Percentiles rank a stretch among this genome's conserved stretches.
Conservation (phyloP, 2,329 filamentous ascomycete genomes). For the Alternaria rosae region DNA sequence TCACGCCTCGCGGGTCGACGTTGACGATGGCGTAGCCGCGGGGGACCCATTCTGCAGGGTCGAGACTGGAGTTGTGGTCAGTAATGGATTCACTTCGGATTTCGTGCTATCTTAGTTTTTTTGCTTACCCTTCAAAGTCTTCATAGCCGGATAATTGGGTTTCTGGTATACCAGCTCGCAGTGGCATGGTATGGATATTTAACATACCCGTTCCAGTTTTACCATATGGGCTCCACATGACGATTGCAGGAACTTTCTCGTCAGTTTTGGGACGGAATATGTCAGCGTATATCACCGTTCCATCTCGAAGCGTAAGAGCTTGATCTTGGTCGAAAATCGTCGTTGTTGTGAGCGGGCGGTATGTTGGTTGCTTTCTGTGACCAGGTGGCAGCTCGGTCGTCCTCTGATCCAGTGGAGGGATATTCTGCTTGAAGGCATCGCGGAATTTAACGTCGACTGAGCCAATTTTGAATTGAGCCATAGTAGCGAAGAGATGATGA, state of each 20-base stretch:
- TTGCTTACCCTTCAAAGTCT: constrained; percentile 47
- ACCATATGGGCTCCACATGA: constrained; percentile 55
- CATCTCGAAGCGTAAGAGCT: constrained; percentile 6
- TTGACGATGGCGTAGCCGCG: constrained; percentile 44
- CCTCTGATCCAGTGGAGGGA: not conserved
- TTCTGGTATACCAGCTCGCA: not conserved
- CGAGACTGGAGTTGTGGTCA: constrained; percentile 22
- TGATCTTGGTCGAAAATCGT: constrained; percentile 1
- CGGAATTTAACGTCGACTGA: not conserved
- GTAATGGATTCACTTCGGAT: not conserved
- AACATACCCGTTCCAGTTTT: constrained; percentile 40
- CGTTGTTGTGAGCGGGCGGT: not conserved
- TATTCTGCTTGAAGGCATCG: not conserved
- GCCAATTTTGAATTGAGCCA: not conserved
- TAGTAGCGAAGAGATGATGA: not conserved
- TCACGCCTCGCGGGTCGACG: constrained; percentile 34
- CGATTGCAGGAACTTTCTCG: constrained; percentile 50
- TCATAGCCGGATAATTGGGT: constrained; percentile 32
- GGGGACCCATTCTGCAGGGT: constrained; percentile 46
- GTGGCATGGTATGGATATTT: not conserved
- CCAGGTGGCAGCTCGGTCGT: not conserved
- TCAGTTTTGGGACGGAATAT: constrained; percentile 23
- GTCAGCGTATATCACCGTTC: constrained; percentile 5
- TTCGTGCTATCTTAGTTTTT: not conserved
- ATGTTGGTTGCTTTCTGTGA: not conserved